These are phyloP conservation scores for Tricholoma sp. DNA, from an alignment of 768 basidiomycete species.

Conservation along the genomic window DNA sequence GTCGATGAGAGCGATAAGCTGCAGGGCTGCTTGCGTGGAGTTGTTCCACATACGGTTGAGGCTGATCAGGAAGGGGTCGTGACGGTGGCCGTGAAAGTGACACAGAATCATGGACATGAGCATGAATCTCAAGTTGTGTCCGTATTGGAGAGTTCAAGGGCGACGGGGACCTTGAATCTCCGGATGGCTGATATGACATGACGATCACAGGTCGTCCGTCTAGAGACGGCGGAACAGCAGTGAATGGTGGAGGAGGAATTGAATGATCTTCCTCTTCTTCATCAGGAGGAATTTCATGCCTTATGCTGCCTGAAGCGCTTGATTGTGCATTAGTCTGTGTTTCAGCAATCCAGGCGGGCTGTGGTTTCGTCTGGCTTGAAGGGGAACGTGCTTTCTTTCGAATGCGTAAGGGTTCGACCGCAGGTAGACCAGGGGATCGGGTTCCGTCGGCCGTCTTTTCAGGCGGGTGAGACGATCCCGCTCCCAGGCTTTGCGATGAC, in stretches of 20 bases:
- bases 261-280: conserved; percentile 19
- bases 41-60: neutral
- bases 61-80: conserved; percentile 7
- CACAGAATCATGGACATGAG: neutral
- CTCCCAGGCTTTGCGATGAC: neutral
- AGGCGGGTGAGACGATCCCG: conserved; percentile 10
- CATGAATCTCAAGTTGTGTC: neutral
- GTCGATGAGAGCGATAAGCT: conserved; percentile 5
- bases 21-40: neutral
- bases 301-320: neutral
- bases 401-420: conserved; percentile 31
- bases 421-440: neutral
- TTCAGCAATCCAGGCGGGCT: neutral
- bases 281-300: conserved; percentile 9
- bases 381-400: conserved; percentile 22
- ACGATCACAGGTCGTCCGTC: conserved; percentile 27
- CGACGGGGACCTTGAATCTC: conserved; percentile 16
- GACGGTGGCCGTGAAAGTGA: conserved; percentile 2
- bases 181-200: conserved; percentile 15
- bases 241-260: conserved; percentile 36
- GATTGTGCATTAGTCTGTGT: neutral
- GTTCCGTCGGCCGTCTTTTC: neutral
- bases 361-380: conserved; percentile 10
- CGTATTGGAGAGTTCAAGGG: conserved; percentile 11
- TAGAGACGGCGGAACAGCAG: conserved; percentile 27